These are phyloP conservation scores for Phytopythium mirpurense DNA, from an alignment of 352 stramenopile species.

Conservation along the genomic window DNA sequence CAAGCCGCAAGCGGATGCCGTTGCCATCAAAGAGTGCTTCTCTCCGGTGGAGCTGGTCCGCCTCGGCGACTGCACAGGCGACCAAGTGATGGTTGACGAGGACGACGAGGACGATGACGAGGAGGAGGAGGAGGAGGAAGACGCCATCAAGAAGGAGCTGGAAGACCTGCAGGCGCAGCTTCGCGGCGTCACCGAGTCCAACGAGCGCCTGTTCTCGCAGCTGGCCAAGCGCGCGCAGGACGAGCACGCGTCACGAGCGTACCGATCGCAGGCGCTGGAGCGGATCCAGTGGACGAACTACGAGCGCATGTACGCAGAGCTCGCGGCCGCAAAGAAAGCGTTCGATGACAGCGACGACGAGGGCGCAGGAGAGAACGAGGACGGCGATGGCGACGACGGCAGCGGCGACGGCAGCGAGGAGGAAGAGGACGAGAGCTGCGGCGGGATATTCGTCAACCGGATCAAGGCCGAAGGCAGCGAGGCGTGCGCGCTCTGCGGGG, in stretches of 20 bases:
- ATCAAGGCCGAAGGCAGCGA: slow-evolving; percentile 68
- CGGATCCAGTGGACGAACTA: slow-evolving; percentile 51
- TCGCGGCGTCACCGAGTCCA: slow-evolving; percentile 28
- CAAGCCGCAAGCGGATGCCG: slow-evolving; percentile 26
- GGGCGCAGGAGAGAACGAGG: slow-evolving; percentile 18
- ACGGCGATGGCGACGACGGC: slow-evolving; percentile 13
- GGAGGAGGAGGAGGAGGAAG: slow-evolving; percentile 33
- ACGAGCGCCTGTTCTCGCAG: slow-evolving; percentile 30
- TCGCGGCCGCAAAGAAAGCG: slow-evolving; percentile 26
- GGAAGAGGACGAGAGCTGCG: slow-evolving; percentile 53
- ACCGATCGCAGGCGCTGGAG: slow-evolving; percentile 38
- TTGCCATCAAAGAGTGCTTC: slow-evolving; percentile 38
- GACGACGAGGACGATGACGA: slow-evolving; percentile 40
- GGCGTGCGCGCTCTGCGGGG: slow-evolving; percentile 62
- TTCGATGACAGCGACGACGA: slow-evolving; percentile 56
- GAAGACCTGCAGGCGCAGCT: slow-evolving; percentile 42
- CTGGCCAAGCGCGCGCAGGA: slow-evolving; percentile 31
- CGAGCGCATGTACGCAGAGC: slow-evolving; percentile 69
- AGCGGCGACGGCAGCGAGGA: slow-evolving; percentile 27
- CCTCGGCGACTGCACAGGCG: slow-evolving; percentile 30
- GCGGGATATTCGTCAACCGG: slow-evolving; percentile 72
- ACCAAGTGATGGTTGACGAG: slow-evolving; percentile 25
- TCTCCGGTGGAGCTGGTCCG: slow-evolving; percentile 18
- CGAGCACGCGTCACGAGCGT: slow-evolving; percentile 46
- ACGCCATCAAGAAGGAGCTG: slow-evolving; percentile 50